Evolutionary conservation across 345 rosid species (phyloP).

Genomic region (Limnanthes douglasii): DNA sequence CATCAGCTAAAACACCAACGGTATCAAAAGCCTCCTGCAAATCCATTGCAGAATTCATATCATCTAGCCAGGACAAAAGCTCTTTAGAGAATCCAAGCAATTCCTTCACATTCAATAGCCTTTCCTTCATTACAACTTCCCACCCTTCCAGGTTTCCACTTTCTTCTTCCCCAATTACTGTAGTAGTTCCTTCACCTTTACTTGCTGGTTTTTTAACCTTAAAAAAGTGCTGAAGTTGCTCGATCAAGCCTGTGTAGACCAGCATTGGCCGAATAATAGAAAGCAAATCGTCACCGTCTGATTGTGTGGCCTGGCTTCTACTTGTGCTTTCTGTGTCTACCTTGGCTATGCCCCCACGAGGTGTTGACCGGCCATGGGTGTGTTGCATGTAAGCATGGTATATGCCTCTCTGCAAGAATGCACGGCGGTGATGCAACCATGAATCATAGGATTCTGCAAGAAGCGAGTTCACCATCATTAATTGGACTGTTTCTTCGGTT

Average conservation of each 20-base stretch:
- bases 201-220: conserved; percentile 39
- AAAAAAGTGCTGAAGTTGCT: conserved; percentile 75
- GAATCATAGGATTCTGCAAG: conserved; percentile 84
- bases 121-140: conserved; percentile 74
- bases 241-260: conserved; percentile 76
- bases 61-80: conserved; percentile 70
- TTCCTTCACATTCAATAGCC: conserved; percentile 52
- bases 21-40: conserved; percentile 88
- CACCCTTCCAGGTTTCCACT: conserved; percentile 48
- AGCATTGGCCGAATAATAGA: conserved; percentile 65
- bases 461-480: conserved; percentile 96
- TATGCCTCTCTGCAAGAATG: conserved; percentile 81
- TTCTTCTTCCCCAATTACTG: conserved; percentile 16
- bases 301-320: conserved; percentile 16
- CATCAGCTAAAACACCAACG: conserved; percentile 60
- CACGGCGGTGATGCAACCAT: conserved; percentile 78
- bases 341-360: conserved; percentile 17
- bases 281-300: conserved; percentile 48
- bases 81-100: conserved; percentile 81
- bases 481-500: conserved; percentile 79
- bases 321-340: conserved; percentile 31
- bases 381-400: conserved; percentile 90
- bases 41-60: conserved; percentile 52
- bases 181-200: conserved; percentile 29
- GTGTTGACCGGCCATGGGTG: conserved; percentile 47